phyloP scores from a whole-genome alignment of 768 basidiomycete species.

The Boletellus sp. region DNA sequence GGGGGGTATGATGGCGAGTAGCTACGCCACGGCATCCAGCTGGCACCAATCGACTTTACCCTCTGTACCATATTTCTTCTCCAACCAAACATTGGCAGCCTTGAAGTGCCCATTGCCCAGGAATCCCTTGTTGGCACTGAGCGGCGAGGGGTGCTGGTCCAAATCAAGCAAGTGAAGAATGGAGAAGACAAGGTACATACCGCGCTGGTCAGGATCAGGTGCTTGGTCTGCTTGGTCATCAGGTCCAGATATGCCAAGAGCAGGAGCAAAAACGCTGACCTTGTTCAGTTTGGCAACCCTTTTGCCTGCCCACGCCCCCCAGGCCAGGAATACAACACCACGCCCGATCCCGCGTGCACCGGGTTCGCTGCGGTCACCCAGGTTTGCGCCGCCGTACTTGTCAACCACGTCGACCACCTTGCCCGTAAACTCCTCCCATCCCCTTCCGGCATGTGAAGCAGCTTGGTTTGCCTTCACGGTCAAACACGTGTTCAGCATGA shows the following conservation, averaged over 20 bases:
- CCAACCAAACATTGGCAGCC: conserved; percentile 84
- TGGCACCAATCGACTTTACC: conserved; percentile 74
- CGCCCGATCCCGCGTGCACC: conserved; percentile 53
- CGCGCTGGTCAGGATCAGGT: conserved; percentile 72
- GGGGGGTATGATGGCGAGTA: conserved; percentile 18
- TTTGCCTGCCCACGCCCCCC: conserved; percentile 87
- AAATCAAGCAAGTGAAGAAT: conserved; percentile 28
- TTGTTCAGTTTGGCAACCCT: conserved; percentile 73
- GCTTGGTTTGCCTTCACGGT: conserved; percentile 77
- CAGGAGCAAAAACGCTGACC: conserved; percentile 38
- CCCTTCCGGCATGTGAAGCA: conserved; percentile 78
- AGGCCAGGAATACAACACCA: conserved; percentile 84
- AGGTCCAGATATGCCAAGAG: conserved; percentile 17
- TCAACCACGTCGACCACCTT: conserved; percentile 76
- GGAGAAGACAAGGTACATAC: conserved; percentile 41
- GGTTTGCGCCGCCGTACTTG: conserved; percentile 70
- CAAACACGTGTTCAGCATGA: conserved; percentile 89
- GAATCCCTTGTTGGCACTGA: conserved; percentile 76
- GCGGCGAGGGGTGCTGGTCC: conserved; percentile 78
- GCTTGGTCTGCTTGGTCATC: conserved; percentile 55
- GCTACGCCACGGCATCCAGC: conserved; percentile 29
- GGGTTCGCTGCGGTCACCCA: conserved; percentile 38
- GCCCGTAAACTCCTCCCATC: conserved; percentile 91
- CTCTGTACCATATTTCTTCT: conserved; percentile 68
- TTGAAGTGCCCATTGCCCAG: conserved; percentile 88